Base-by-base conservation (phyloP, 768 basidiomycete genomes). In the Leccinum variicolor region DNA sequence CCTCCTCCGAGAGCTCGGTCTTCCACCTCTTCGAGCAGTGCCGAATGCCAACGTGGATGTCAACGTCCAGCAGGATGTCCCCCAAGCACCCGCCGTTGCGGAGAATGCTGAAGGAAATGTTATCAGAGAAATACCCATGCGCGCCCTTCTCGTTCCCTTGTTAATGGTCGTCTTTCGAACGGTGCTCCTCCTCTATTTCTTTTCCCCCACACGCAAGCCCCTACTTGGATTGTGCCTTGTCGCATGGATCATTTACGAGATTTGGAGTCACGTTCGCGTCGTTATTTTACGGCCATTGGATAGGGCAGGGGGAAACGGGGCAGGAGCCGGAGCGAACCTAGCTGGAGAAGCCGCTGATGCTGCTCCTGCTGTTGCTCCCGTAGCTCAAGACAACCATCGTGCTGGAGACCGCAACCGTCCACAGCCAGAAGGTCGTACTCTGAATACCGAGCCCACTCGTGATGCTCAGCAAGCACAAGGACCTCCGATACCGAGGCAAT, bases 211-310 rank as follows among this genome's bases (percentile, higher is more conserved):
- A 7, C 79, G 86, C 62, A 87, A 88, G 55, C 89, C 89, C 6
- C 67, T 90, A 19, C 81, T 90, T 57, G 86, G 84, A 34, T 62
- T 88, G 39, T 73, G 90, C 56, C 78, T 91, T 29, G 72, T 85
- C 23, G 81, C 77, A 2, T 90, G 87, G 87, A 82, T 89, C 69
- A 55, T 86, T 25, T 91, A 88, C 67, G 89, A 91, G 69, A 83
- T 87, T 33, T 89, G 87, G 87, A 81, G 80, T 52, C 85, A 85
- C 25, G 79, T 90, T 56, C 79, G 85, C 39, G 78, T 71, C 31
- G 72, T 75, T 43, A 60, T 80, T 21, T 61, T 73, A 72, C 63
- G 81, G 64, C 50, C 65, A 77, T 28, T 65, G 50, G 68, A 71
- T 33, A 78, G 76, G 58, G 75, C 72, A 49, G 60, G 58, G 26